These are phyloP conservation scores for Trichocladium antarcticum DNA, from an alignment of 495 filamentous ascomycete genomes.

Conservation along the genomic window DNA sequence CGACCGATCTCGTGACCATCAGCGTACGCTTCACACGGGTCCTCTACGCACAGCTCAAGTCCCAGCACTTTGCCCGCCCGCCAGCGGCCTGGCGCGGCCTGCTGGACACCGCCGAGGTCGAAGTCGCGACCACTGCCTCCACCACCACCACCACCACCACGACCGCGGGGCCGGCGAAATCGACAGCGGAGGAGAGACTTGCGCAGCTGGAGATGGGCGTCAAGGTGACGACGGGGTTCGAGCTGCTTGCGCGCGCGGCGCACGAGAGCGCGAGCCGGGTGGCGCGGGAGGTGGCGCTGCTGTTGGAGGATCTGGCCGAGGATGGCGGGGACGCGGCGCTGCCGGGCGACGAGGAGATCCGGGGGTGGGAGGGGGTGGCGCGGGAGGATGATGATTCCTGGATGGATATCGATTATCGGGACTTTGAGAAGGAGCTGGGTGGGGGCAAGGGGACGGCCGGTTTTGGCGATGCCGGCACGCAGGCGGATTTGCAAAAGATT, in stretches of 20 bases:
- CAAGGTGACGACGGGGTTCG: slow-evolving; percentile 83
- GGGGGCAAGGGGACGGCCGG: slow-evolving; percentile 21
- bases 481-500: slow-evolving; percentile 78
- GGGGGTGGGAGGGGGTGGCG: slow-evolving; percentile 48
- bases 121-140: not conserved
- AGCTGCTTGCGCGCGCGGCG: slow-evolving; percentile 66
- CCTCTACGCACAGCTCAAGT: slow-evolving; percentile 81
- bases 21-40: slow-evolving; percentile 74
- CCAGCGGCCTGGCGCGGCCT: slow-evolving; percentile 51
- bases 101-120: slow-evolving; percentile 17
- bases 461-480: slow-evolving; percentile 70
- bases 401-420: slow-evolving; percentile 83
- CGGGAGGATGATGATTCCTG: slow-evolving; percentile 76
- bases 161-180: not conserved
- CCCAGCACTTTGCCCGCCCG: slow-evolving; percentile 70
- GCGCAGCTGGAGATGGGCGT: slow-evolving; percentile 62
- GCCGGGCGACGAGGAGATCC: slow-evolving; percentile 64
- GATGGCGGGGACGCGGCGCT: slow-evolving; percentile 45
- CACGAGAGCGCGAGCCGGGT: slow-evolving; percentile 52
- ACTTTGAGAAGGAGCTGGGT: slow-evolving; percentile 78
- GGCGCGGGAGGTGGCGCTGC: slow-evolving; percentile 60
- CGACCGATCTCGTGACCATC: slow-evolving; percentile 65
- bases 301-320: slow-evolving; percentile 57
- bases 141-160: not conserved
- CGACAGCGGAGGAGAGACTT: slow-evolving; percentile 13